Conservation (phyloP, 2,329 filamentous ascomycete species). For the Fusarium torreyae region DNA sequence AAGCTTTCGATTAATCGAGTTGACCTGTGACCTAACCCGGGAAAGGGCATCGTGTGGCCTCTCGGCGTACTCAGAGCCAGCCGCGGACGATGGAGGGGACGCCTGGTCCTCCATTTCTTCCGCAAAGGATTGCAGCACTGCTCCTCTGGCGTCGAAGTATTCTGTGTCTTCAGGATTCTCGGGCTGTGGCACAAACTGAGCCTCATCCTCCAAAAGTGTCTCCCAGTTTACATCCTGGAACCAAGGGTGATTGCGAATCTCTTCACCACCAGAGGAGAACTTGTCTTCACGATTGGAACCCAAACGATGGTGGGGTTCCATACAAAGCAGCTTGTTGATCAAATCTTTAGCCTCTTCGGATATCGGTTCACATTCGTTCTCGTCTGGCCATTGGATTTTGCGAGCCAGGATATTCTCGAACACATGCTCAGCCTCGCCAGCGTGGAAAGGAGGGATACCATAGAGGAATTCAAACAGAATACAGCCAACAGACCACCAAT, state of each 20-base stretch:
- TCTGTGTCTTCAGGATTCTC: conserved; percentile 98
- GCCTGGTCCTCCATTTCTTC: conserved; percentile 94
- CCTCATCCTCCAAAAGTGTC: conserved; percentile 91
- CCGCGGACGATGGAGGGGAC: conserved; percentile 78
- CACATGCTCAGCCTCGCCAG: conserved; percentile 88
- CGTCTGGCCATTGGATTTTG: conserved; percentile 92
- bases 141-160: conserved; percentile 94
- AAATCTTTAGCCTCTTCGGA: conserved; percentile 93
- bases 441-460: conserved; percentile 94
- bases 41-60: conserved; percentile 95
- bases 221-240: conserved; percentile 92
- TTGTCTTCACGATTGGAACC: conserved; percentile 90
- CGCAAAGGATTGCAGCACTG: conserved; percentile 90
- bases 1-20: conserved; percentile 86
- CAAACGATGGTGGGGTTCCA: conserved; percentile 84
- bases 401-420: conserved; percentile 96
- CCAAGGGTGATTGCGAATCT: conserved; percentile 92
- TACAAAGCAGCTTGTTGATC: conserved; percentile 91
- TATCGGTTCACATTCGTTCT: conserved; percentile 79
- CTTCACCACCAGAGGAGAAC: conserved; percentile 85
- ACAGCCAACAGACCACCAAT: conserved; percentile 99
- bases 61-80: conserved; percentile 84
- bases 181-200: conserved; percentile 92
- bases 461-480: conserved; percentile 98
- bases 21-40: conserved; percentile 88